A percentile compares a stretch with the other conserved stretches of the same genome.
Evolutionary conservation across 106 monocot genomes (phyloP).

Genomic region (Allium cepa): DNA sequence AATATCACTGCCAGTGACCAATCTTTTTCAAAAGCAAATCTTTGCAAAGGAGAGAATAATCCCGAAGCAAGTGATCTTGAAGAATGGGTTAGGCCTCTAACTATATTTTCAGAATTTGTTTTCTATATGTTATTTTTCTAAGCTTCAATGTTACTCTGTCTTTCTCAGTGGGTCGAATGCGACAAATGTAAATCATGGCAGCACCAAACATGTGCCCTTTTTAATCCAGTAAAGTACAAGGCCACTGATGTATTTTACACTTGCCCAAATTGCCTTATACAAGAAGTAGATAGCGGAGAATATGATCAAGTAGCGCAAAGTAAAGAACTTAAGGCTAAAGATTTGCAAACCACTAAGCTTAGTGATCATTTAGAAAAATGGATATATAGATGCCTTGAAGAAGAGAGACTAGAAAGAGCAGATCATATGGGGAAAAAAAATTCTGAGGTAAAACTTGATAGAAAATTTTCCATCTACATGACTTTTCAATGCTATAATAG

Average conservation of each 20-base stretch:
- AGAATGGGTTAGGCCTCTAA: conserved; percentile 19
- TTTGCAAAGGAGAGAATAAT: conserved; percentile 27
- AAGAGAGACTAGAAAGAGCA: conserved; percentile 68
- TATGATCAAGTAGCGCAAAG: conserved; percentile 17
- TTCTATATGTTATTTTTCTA: neutral
- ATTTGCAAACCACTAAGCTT: conserved; percentile 55
- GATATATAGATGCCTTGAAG: conserved; percentile 34
- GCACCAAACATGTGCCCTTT: conserved; percentile 80
- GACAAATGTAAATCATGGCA: conserved; percentile 70
- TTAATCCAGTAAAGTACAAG: conserved; percentile 46
- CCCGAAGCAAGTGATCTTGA: conserved; percentile 27
- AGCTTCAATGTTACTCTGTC: conserved; percentile 32
- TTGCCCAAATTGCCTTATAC: conserved; percentile 53
- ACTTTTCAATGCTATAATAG: too few relatives aligned
- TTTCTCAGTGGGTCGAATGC: conserved; percentile 87
- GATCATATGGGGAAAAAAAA: conserved; percentile 19
- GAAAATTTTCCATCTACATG: neutral
- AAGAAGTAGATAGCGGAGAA: conserved; percentile 35
- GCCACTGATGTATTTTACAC: conserved; percentile 34
- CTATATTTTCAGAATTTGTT: neutral
- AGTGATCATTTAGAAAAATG: conserved; percentile 65
- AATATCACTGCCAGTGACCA: conserved; percentile 18
- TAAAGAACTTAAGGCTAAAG: conserved; percentile 32
- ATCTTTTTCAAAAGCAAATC: conserved; percentile 31
- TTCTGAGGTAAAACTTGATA: conserved; percentile 39